Conservation (phyloP, 345 rosid genomes). For the Populus davidiana region DNA sequence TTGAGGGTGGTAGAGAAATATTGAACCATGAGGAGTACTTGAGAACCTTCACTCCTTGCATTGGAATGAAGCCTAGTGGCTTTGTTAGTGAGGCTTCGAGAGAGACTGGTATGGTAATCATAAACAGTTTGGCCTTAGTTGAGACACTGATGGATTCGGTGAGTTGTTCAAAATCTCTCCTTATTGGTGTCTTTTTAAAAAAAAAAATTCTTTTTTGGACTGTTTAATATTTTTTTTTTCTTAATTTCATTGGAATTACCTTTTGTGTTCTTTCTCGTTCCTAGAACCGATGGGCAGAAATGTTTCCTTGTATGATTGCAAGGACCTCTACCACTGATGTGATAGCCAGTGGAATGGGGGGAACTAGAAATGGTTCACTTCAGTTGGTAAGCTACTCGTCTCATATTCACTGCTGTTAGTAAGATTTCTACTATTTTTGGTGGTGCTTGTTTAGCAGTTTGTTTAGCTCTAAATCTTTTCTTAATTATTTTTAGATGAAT, state of each 20-base stretch:
- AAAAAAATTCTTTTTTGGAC: no score
- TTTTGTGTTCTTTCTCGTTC: slow-evolving; percentile 4
- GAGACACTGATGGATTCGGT: slow-evolving; percentile 95
- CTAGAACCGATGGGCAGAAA: slow-evolving; percentile 94
- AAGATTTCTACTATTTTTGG: background rate
- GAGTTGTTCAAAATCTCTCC: slow-evolving; percentile 18
- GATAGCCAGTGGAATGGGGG: slow-evolving; percentile 78
- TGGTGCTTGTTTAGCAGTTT: background rate
- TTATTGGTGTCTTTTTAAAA: background rate
- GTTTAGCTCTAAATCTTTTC: background rate
- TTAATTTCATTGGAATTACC: background rate
- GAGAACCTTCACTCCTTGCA: slow-evolving; percentile 54
- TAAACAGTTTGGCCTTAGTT: slow-evolving; percentile 83
- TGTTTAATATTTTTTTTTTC: background rate
- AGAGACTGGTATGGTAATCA: slow-evolving; percentile 75
- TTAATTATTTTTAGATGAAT: slow-evolving; percentile 53
- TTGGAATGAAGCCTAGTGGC: slow-evolving; percentile 64
- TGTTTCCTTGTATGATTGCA: slow-evolving; percentile 89
- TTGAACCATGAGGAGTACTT: slow-evolving; percentile 70
- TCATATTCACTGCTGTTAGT: background rate
- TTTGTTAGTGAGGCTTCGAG: slow-evolving; percentile 84
- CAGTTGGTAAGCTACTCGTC: slow-evolving; percentile 55
- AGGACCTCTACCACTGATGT: slow-evolving; percentile 74
- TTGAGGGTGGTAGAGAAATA: slow-evolving; percentile 58
- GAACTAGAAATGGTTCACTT: slow-evolving; percentile 88